Evolutionary conservation across 78 protist species (phyloP).

Genomic region (Dictyostelium brefeldianum): DNA sequence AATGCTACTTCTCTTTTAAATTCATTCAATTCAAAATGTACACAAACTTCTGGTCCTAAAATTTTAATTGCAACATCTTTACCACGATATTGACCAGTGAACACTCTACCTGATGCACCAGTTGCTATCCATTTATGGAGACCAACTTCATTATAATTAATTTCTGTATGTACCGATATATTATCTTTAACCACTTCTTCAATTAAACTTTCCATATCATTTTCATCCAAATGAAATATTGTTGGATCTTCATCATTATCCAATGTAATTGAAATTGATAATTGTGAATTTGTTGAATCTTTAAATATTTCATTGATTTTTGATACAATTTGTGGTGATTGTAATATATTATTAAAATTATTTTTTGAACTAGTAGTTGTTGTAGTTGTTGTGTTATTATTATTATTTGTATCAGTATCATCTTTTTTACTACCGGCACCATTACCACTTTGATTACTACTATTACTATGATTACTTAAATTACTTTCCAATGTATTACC

Average conservation of each 20-base stretch:
- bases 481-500: not conserved
- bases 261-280: not conserved
- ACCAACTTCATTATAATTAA: conserved; percentile 21
- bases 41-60: conserved; percentile 59
- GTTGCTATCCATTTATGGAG: conserved; percentile 57
- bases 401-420: not conserved
- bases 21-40: conserved; percentile 46
- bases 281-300: not conserved
- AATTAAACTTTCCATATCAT: conserved; percentile 36
- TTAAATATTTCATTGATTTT: not conserved
- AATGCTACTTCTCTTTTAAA: conserved; percentile 60
- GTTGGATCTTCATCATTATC: conserved; percentile 10
- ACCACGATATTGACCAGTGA: conserved; percentile 35
- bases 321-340: conserved; percentile 20
- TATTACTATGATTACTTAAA: not conserved
- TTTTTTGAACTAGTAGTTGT: not conserved
- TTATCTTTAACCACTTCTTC: conserved; percentile 53
- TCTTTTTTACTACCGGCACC: not conserved
- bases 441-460: not conserved
- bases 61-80: conserved; percentile 72
- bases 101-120: conserved; percentile 68
- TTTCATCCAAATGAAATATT: not conserved
- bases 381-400: conserved; percentile 2
- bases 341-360: not conserved
- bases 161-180: conserved; percentile 48